Evolutionary conservation across 805 yeast species (phyloP), one percentile per base, ranked within the genome.

Genomic region (Ogataea saltuana): DNA sequence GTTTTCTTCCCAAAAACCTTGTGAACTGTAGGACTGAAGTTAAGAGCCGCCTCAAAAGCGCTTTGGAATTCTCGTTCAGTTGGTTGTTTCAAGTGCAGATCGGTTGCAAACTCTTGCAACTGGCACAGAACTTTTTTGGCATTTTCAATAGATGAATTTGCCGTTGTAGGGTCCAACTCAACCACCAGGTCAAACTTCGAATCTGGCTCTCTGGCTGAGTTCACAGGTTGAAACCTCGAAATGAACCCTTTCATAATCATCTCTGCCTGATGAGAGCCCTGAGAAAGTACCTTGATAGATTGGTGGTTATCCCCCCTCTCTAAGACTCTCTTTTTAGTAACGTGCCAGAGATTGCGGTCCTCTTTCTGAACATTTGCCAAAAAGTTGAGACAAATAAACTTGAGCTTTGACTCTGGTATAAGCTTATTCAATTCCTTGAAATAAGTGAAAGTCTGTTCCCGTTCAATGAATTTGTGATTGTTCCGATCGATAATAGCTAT

Each of bases 251-350:
- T 67, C 87, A 91, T 80, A 23, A 93, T 83, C 16, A 71, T 74
- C 25, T 69, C 63, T 0, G 86, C 81, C 39, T 72, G 69, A 13
- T 64, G 62, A 4, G 69, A 68, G 8, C 82, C 80, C 42, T 75
- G 71, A 3, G 64, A 56, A 0, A 56, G 60, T 4, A 70, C 72
- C 50, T 83, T 80, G 28, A 93, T 86, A 2, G 90, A 80, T 60
- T 86, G 96, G 60, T 93, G 99, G 50, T 86, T 83, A 56, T 89
- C 89, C 2, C 97, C 97, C 53, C 99, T 74, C 2, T 59, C 57
- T 5, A 70, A 37, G 0, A 91, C 84, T 42, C 97, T 71, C 0
- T 68, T 60, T 7, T 67, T 62, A 0, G 97, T 86, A 0, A 80
- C 46, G 2, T 68, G 52, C 75, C 79, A 75, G 1, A 81, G 53